Base-by-base conservation (phyloP, 768 basidiomycete species). In the Hydnomerulius pinastri region DNA sequence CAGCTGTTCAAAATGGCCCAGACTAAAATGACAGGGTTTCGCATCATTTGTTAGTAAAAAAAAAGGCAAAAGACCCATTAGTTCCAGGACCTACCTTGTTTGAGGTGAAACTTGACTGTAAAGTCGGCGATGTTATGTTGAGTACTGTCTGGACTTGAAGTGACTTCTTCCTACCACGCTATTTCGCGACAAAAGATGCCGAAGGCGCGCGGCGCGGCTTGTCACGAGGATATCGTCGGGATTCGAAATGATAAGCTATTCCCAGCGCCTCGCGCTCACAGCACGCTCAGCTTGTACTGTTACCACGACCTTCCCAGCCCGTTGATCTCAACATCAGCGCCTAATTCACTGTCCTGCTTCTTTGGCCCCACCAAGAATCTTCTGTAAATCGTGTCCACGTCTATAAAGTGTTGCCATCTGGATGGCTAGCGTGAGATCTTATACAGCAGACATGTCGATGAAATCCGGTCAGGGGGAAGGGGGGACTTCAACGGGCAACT, bases 271-370 rank as follows among this genome's bases (percentile, higher is more conserved):
- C 49, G 39, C 48, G 41, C 35, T 33, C 38, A 45, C 49, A 39
- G 29, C 50, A 23, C 41, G 44, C 51, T 28, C 28, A 48, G 55
- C 64, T 57, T 60, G 57, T 43, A 46, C 41, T 54, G 37, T 51
- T 56, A 67, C 67, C 65, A 62, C 67, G 52, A 64, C 65, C 41
- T 54, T 45, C 58, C 30, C 42, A 23, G 47, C 47, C 29, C 24
- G 27, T 28, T 7, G 6, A 35, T 17, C n/a, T 15, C 39, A 20
- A 23, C n/a, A 25, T 42, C 29, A 39, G 43, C 45, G 44, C 23
- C 25, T 42, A 37, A 35, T 15, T 23, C 30, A 8, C 12, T 27
- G n/a, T 23, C 37, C 17, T 29, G n/a, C 25, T 28, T 30, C 20
- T 33, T 43, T 40, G 57, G 23, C 39, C 18, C n/a, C 32, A 3